These are phyloP conservation scores for Glutinoglossum americanum DNA, from an alignment of 495 filamentous ascomycete genomes.

Conservation along the genomic window DNA sequence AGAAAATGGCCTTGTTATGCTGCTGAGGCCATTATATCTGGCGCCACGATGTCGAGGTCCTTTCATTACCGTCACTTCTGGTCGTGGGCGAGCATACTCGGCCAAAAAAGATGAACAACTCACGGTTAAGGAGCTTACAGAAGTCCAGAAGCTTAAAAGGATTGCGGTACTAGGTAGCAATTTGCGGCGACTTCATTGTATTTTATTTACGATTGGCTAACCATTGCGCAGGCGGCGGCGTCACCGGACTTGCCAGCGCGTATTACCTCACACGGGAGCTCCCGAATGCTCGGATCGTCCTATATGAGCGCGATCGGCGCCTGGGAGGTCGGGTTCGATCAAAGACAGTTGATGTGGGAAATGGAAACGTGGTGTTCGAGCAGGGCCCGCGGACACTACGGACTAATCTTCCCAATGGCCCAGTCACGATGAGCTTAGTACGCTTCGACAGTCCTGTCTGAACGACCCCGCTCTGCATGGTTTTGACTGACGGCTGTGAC, in stretches of 20 bases:
- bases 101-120: not conserved
- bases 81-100: not conserved
- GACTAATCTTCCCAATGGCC: slow-evolving; percentile 22
- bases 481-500: not conserved
- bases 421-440: slow-evolving; percentile 37
- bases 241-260: slow-evolving; percentile 71
- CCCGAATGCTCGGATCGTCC: slow-evolving; percentile 39
- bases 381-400: slow-evolving; percentile 65
- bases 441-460: slow-evolving; percentile 1
- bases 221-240: slow-evolving; percentile 48
- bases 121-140: not conserved
- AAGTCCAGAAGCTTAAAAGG: not conserved
- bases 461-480: not conserved
- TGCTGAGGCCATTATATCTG: not conserved
- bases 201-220: not conserved
- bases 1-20: not conserved
- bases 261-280: slow-evolving; percentile 43
- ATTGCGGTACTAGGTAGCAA: not conserved
- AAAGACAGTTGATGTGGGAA: slow-evolving; percentile 35
- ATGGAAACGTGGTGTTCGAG: slow-evolving; percentile 52
- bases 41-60: not conserved
- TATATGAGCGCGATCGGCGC: slow-evolving; percentile 50
- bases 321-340: slow-evolving; percentile 77
- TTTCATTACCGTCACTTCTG: not conserved
- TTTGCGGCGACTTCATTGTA: not conserved